Evolutionary conservation across 1,139 yeast genomes (phyloP), one percentile per base, ranked within the genome.

Genomic region (Geotrichum klebahnii): DNA sequence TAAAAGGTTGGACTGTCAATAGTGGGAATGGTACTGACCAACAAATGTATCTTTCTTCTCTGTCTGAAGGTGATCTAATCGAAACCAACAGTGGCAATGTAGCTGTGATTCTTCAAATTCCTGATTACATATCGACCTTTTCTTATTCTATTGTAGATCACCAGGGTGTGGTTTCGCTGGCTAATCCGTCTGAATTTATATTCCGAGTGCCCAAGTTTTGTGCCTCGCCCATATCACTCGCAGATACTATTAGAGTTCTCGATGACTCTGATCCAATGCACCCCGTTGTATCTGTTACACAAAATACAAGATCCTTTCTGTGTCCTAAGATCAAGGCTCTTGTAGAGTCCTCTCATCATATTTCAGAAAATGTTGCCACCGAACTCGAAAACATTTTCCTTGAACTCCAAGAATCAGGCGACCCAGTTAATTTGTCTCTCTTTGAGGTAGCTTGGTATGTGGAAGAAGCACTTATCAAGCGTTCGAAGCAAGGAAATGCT

Each of bases 391-490:
- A 46, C 6, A 42, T 56, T 14, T 48, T 57, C 23, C 31, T 42
- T 3, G 47, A 48, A 12, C 45, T 55, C 9, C 55, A 52, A 20
- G 50, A 49, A 4, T 35, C 50, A 3, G 47, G 46, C 9, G 43
- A 43, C 3, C 50, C 64, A 4, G 48, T 55, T 1, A 60, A 57
- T 36, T 48, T 61, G 9, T 57, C 65, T 3, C 53, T 61, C 20
- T 59, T 57, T 45, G 62, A 57, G 31, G 54, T 61, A 3, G 61
- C 55, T 31, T 48, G 52, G 38, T 50, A 52, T 35, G 54, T 55
- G 14, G 48, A 44, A 28, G 37, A 48, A 29, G 45, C 48, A 24
- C 24, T 48, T 19, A 19, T 49, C 3, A 23, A 46, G 26, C 42
- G 44, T 10, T 42, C 48, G n/a, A 36, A 45, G n/a, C 47, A 41